Base-by-base conservation (phyloP, 441 rosid species). In the Adansonia gregorii region DNA sequence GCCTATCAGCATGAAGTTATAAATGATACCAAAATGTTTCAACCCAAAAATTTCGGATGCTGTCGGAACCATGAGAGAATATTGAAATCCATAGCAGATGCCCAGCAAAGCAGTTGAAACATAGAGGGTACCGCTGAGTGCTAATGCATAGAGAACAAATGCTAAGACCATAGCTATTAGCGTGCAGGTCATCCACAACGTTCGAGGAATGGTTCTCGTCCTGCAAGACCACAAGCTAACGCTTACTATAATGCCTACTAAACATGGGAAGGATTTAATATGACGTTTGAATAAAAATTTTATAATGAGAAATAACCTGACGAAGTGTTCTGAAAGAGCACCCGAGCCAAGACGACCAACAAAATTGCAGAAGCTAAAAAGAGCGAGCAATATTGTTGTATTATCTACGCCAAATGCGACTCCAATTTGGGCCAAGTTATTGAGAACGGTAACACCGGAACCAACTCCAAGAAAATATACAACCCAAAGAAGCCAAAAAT, bases 1-100 rank as follows among this genome's bases (percentile, higher is more conserved):
- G 22, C 99, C 99, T 17, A 96, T 74, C 82, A 66, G 82, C 80
- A 96, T 72, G 81, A 92, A 88, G 84, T 88, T 87, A 80, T 92
- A 96, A 67, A 94, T 96, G 63, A 96, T 75, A 52, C 99, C 98
- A 67, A 96, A 94, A 75, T 94, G 86, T 75, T 89, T 88, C 84
- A 96, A 87, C 55, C 98, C 99, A 45, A 96, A 96, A 68, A 96
- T 98, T 85, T 96, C 99, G 0, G 99, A 96, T 45, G 84, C 90
- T 45, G 96, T 92, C 9, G 99, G 90, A 59, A 96, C 92, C 88
- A 85, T 82, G 51, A 88, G 83, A 19, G 91, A 80, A 79, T 89
- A 94, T 72, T 88, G 92, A 82, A 89, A 84, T 12, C 99, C 99
- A 54, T 72, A 92, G 87, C 93, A 87, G 80, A 91, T 20, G 41